Base-by-base conservation (phyloP, 164 flowering plant genomes). In the Cinnamomum micranthum region DNA sequence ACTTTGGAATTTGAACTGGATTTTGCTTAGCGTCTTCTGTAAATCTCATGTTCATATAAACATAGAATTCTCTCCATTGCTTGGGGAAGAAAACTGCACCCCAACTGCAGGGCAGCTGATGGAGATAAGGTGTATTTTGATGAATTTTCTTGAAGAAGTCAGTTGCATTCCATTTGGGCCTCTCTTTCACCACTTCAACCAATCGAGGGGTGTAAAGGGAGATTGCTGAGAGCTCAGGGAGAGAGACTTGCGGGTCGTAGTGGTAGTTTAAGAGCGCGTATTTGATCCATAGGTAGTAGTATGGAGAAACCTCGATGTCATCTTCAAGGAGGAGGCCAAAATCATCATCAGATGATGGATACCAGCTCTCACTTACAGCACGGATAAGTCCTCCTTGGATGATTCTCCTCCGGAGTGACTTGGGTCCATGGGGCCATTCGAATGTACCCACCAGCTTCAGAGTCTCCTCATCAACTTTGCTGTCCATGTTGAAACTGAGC, bases 11-110 rank as follows among this genome's bases (percentile, higher is more conserved):
- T 65, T 93, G 97, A 71, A 95, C 99, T 3, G 97, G 98, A 81
- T 95, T 95, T 66, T 77, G 50, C 81, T 93, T 93, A 0, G 99
- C 91, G 65, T 93, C 88, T 74, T 90, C 95, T 0, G 98, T 93
- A 81, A 92, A 93, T 73, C 99, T 85, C 94, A 89, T 89, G 91
- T 91, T 90, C 99, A 93, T 95, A 85, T 95, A 95, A 15, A 91
- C 94, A 66, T 93, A 95, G 82, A 95, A 95, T 69, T 95, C 99
- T 73, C 91, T 84, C 99, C 99, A 95, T 2, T 90, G 99, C 74
- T 95, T 95, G n/a, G 99, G 99, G 88, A 95, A 93, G 87, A 93
- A 95, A 22, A 95, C 95, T 22, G 97, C 95, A 2, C 98, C 97
- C 98, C 98, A 95, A 50, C 99, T 95, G 81, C 99, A 95, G 14